phyloP scores from a whole-genome alignment of 148 eudicot genomes.

The Selenicereus undatus region DNA sequence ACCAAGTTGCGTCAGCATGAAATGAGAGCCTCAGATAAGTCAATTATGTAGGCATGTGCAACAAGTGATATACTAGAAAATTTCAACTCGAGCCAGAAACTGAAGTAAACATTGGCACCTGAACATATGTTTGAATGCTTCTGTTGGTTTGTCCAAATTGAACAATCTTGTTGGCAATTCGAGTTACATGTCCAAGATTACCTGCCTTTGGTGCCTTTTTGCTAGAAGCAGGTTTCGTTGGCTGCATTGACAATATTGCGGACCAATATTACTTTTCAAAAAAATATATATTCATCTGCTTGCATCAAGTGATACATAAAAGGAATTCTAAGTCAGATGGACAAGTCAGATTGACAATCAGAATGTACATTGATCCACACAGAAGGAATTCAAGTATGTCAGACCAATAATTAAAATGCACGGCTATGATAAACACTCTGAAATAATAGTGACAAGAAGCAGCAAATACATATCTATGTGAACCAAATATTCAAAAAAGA shows the following conservation, averaged over 20 bases:
- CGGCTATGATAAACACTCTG: not conserved
- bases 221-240: conserved; percentile 67
- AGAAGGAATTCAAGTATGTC: too few species aligned
- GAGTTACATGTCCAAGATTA: conserved; percentile 80
- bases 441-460: not conserved
- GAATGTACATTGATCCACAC: too few species aligned
- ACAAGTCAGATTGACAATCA: not conserved
- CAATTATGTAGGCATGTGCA: too few species aligned
- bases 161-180: conserved; percentile 79
- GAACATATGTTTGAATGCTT: conserved; percentile 55
- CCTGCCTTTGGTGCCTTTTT: conserved; percentile 69
- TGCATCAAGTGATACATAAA: not conserved
- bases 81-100: not conserved
- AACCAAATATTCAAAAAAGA: not conserved
- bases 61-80: not conserved
- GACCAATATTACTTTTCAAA: conserved; percentile 2
- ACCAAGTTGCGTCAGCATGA: conserved; percentile 12
- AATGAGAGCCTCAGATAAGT: not conserved
- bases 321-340: too few species aligned
- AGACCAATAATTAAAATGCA: too few species aligned
- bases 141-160: conserved; percentile 59
- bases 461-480: not conserved
- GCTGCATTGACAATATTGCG: conserved; percentile 46
- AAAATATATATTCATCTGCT: not conserved
- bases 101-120: conserved; percentile 42